These are phyloP conservation scores for Monilinia aucupariae DNA, from an alignment of 2,329 filamentous ascomycete species.

Conservation along the genomic window DNA sequence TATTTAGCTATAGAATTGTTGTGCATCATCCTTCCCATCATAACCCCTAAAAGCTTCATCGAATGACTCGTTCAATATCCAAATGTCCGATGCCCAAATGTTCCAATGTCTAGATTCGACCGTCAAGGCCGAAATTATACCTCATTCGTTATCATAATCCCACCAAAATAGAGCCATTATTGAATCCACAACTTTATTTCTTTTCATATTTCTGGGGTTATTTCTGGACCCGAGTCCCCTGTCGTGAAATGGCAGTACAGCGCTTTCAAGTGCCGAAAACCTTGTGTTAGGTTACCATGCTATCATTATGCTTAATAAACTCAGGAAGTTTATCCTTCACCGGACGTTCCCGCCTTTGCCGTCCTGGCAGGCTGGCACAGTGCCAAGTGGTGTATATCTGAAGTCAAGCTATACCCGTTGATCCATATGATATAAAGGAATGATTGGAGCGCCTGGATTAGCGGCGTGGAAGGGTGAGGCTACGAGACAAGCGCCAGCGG, in stretches of 20 bases:
- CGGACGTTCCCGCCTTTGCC: background rate
- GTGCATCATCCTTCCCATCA: too few species aligned
- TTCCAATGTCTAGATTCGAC: too few species aligned
- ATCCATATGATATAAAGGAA: background rate
- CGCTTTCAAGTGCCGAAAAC: background rate
- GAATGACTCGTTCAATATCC: background rate
- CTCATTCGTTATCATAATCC: background rate
- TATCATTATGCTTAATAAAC: background rate
- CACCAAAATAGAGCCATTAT: background rate
- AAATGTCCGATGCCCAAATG: background rate
- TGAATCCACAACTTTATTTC: background rate
- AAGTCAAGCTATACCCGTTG: background rate
- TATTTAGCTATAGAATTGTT: too few species aligned
- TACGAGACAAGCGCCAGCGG: background rate
- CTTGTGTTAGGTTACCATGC: too few species aligned
- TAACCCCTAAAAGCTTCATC: background rate
- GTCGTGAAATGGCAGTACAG: background rate
- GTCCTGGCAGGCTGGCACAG: too few species aligned
- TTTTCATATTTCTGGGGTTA: constrained; percentile 10
- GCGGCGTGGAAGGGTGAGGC: background rate
- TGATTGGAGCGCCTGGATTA: constrained; percentile 11
- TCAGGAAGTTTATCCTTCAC: background rate
- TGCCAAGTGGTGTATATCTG: too few species aligned
- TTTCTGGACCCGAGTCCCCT: constrained; percentile 1
- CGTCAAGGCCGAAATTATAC: background rate